Evolutionary conservation across 805 yeast genomes (phyloP).

Genomic region (Lipomyces yamanashiensis): DNA sequence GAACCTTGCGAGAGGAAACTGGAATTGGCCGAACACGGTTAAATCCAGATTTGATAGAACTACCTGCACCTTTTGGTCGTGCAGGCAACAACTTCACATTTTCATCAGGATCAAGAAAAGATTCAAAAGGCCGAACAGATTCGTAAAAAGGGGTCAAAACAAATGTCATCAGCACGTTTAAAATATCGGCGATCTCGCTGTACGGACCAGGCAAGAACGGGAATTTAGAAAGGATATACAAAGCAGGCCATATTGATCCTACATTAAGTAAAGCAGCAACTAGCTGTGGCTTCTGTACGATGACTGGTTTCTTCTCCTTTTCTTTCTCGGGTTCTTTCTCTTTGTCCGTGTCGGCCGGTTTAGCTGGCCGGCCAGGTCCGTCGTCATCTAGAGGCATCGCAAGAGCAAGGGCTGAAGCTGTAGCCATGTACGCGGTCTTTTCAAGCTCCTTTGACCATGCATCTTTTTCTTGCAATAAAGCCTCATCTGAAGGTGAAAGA

Average conservation of each 20-base stretch:
- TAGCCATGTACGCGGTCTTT: conserved; percentile 62
- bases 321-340: conserved; percentile 13
- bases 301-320: conserved; percentile 2
- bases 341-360: conserved; percentile 44
- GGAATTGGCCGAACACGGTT: conserved; percentile 15
- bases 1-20: conserved; percentile 20
- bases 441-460: conserved; percentile 55
- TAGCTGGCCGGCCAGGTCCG: conserved; percentile 43
- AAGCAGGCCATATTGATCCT: conserved; percentile 67
- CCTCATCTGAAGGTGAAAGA: conserved; percentile 58
- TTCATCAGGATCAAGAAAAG: conserved; percentile 3
- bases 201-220: conserved; percentile 66
- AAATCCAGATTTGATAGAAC: not conserved
- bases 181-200: conserved; percentile 52
- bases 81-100: conserved; percentile 20
- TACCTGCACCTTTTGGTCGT: not conserved
- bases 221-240: conserved; percentile 60
- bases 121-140: conserved; percentile 5
- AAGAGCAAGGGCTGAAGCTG: conserved; percentile 79
- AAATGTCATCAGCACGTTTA: conserved; percentile 56
- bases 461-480: conserved; percentile 52
- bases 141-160: conserved; percentile 57
- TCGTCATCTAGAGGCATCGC: conserved; percentile 83
- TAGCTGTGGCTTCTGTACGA: conserved; percentile 52
- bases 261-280: conserved; percentile 58